Evolutionary conservation across 2,329 filamentous ascomycete genomes (phyloP), one percentile per base, ranked within the genome.

Genomic region (Aspergillus sp.): DNA sequence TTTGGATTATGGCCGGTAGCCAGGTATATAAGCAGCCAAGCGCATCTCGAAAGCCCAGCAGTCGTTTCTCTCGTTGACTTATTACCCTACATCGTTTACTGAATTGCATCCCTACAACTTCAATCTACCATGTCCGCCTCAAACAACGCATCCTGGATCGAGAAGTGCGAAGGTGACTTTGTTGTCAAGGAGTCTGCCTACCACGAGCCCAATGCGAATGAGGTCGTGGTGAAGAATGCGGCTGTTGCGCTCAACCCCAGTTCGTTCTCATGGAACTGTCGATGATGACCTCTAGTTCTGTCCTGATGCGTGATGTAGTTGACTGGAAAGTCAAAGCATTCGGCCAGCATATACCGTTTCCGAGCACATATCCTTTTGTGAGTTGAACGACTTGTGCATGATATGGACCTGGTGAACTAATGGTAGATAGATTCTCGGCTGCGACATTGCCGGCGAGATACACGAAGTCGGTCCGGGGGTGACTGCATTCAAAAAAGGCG

Each of bases 381-480:
- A 11, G 28, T 30, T 4, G 2, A 22, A 20, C 11, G n/a, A n/a
- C n/a, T n/a, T n/a, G n/a, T n/a, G 8, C 16, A 30, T 17, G 12
- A n/a, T n/a, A 20, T 8, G 16, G 7, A 30, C 26, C 39, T 12
- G 28, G n/a, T 14, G 11, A 8, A 26, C 25, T 11, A 14, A 7
- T n/a, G n/a, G n/a, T n/a, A n/a, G 12, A 14, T 30, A 30, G 15
- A 51, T 64, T 16, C 43, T 64, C 15, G 67, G 67, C 8, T 49
- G 44, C 10, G 67, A 70, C 43, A 53, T 67, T 3, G 63, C 66
- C 0, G 67, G 67, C 7, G 61, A 65, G 33, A 53, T 70, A 8
- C 44, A 62, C 19, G 61, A 69, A 39, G 57, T 70, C 4, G 69
- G 49, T 8, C 33, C 40, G 1, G 29, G 39, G 5, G 51, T 54